Conservation (phyloP, 306 rosid genomes). For the Rosa chinensis region DNA sequence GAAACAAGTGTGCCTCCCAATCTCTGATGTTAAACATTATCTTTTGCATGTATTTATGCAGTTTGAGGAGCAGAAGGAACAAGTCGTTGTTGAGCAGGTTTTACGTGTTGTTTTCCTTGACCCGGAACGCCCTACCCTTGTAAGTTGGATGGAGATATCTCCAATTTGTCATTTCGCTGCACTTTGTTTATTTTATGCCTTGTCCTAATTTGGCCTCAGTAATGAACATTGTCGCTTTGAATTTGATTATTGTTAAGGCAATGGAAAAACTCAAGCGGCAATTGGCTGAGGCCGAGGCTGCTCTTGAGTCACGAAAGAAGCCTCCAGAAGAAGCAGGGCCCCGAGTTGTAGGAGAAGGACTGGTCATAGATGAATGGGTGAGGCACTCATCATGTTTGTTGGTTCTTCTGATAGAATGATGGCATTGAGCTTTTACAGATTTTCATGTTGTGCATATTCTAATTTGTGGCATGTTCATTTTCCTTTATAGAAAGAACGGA, state of each 20-base stretch:
- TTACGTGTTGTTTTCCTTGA: constrained; percentile 83
- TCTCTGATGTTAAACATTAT: constrained; percentile 17
- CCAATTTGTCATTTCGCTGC: neutral
- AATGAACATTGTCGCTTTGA: constrained; percentile 4
- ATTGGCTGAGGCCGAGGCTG: constrained; percentile 91
- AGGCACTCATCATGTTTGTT: constrained; percentile 28
- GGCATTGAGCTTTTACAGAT: neutral
- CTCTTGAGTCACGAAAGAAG: constrained; percentile 69
- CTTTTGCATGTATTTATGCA: constrained; percentile 30
- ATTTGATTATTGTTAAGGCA: constrained; percentile 46
- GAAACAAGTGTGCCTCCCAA: constrained; percentile 13
- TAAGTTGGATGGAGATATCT: constrained; percentile 39
- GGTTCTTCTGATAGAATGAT: constrained; percentile 9
- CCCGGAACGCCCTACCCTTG: constrained; percentile 72
- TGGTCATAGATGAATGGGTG: constrained; percentile 97
- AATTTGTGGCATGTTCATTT: constrained; percentile 14
- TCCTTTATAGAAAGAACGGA: constrained; percentile 75
- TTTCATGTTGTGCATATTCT: constrained; percentile 11
- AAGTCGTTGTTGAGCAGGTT: constrained; percentile 84
- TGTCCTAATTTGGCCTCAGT: neutral
- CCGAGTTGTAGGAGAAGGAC: constrained; percentile 77
- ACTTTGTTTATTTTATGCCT: neutral
- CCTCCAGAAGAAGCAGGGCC: constrained; percentile 79
- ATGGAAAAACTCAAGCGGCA: constrained; percentile 79
- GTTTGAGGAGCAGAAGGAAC: constrained; percentile 96